Evolutionary conservation across 306 rosid genomes (phyloP), one percentile per base, ranked within the genome.

Genomic region (Vigna radiata): DNA sequence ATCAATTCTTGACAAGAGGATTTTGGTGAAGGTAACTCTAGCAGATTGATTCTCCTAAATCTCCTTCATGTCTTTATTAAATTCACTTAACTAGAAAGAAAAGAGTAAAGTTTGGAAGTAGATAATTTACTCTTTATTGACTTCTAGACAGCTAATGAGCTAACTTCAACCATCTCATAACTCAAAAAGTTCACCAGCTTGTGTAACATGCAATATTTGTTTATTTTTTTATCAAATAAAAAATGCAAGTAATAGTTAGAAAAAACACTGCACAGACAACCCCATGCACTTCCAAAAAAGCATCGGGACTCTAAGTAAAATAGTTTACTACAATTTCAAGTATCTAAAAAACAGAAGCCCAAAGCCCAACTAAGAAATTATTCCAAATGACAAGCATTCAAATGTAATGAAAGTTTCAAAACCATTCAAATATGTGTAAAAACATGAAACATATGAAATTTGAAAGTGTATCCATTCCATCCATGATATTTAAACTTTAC

Each of bases 381-480:
- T 69, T 75, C 48, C 66, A 55, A 49, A 73, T 47, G 50, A 23
- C 5, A 56, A 56, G 43, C 27, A 54, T 63, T 70, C 75, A 70
- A 23, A 70, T 14, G 62, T 7, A 12, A 55, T 55, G 79, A 7
- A 60, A 64, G 79, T 56, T 80, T 65, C 67, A 58, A 31, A 56
- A 33, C 52, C 59, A 69, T 44, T 27, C 16, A 79, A 43, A 83
- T 75, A 37, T 70, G 54, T 29, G 16, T 75, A 36, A 69, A 79
- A 54, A 37, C 79, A 63, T 36, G 9, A 69, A 39, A 66, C 9
- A 31, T 8, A 43, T 6, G 21, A 76, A 59, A 21, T 13, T 47
- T 58, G 47, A 72, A 73, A 33, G 47, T 54, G 19, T 21, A 55
- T 19, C 44, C 0, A 2, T 41, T 41, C 46, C n/a, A 47, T 54